Percentiles rank a stretch among this genome's conserved stretches.
Conservation (phyloP, 148 eudicot species). For the Rhododendron kiyosumense region DNA sequence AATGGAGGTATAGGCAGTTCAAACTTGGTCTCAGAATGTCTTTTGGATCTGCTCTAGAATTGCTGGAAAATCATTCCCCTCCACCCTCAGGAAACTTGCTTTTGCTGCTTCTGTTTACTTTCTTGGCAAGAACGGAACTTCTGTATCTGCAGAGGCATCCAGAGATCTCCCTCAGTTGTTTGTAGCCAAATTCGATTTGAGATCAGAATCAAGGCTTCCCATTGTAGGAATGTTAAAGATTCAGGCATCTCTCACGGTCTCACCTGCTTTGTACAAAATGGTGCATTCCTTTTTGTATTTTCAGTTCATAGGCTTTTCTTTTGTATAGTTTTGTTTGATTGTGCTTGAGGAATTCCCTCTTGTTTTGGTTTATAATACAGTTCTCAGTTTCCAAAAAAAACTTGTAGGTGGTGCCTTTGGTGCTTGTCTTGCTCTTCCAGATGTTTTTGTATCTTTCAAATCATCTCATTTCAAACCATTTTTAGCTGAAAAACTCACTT, state of each 20-base stretch:
- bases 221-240: not conserved
- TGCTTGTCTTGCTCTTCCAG: not conserved
- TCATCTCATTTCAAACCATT: not conserved
- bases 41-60: not conserved
- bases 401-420: conserved; percentile 2
- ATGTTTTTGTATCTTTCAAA: not conserved
- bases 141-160: not conserved
- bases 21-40: not conserved
- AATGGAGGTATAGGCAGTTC: not conserved
- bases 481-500: not conserved
- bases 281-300: not conserved
- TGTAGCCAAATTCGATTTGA: not conserved
- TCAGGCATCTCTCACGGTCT: not conserved
- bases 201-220: not conserved
- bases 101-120: not conserved
- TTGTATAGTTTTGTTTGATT: not conserved
- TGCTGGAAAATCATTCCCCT: too few species aligned
- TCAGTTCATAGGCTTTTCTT: not conserved
- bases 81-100: too few species aligned
- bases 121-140: not conserved
- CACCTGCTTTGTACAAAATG: not conserved
- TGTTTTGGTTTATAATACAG: not conserved
- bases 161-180: not conserved
- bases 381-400: not conserved
- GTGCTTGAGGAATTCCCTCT: not conserved